Evolutionary conservation across 768 basidiomycete species (phyloP).

Genomic region (Kwoniella sp.): DNA sequence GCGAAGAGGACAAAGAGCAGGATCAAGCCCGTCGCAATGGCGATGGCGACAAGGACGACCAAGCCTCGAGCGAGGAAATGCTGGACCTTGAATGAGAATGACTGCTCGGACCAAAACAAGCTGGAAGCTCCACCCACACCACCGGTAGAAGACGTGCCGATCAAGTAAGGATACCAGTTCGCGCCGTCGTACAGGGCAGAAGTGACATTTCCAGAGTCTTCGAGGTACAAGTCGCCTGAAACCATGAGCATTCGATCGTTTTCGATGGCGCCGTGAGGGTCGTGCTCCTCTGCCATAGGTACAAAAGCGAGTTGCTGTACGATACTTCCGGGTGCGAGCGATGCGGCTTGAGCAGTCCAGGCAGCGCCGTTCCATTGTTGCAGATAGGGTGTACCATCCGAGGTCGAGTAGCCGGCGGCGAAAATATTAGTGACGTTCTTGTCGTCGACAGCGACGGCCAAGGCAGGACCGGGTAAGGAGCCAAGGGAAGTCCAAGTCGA

Average conservation of each 20-base stretch:
- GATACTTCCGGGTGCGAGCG: slow-evolving; percentile 66
- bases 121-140: slow-evolving; percentile 70
- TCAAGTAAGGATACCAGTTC: slow-evolving; percentile 77
- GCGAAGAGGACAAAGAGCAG: slow-evolving; percentile 53
- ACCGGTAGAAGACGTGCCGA: slow-evolving; percentile 69
- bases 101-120: slow-evolving; percentile 65
- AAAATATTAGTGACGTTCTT: slow-evolving; percentile 81
- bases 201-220: slow-evolving; percentile 75
- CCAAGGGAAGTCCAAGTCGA: slow-evolving; percentile 67
- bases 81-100: slow-evolving; percentile 62
- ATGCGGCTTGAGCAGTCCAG: slow-evolving; percentile 63
- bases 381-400: slow-evolving; percentile 71
- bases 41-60: slow-evolving; percentile 95
- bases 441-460: slow-evolving; percentile 82
- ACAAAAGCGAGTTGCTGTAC: slow-evolving; percentile 88
- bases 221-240: slow-evolving; percentile 73
- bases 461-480: slow-evolving; percentile 79
- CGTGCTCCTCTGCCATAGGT: slow-evolving; percentile 77
- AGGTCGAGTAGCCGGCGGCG: slow-evolving; percentile 78
- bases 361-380: slow-evolving; percentile 78
- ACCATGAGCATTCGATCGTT: slow-evolving; percentile 86
- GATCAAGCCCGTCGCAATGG: slow-evolving; percentile 84
- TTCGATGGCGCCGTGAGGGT: slow-evolving; percentile 69
- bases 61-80: slow-evolving; percentile 88
- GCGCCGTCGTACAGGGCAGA: slow-evolving; percentile 85